phyloP scores from a whole-genome alignment of 2,329 filamentous ascomycete genomes.

The Colletotrichum sp. region DNA sequence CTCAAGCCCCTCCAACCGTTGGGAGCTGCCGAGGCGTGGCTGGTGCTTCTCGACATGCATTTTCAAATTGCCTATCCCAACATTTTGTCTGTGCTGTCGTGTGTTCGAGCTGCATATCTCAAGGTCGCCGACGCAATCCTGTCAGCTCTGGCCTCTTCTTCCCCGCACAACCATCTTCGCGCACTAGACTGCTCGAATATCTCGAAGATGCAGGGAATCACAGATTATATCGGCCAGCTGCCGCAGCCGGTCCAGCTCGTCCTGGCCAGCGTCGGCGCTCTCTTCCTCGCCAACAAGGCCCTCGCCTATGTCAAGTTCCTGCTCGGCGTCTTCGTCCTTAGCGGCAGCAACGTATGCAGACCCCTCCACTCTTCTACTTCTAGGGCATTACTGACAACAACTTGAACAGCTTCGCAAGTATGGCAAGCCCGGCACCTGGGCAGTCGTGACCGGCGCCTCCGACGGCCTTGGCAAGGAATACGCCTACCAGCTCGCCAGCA shows the following conservation, averaged over 20 bases:
- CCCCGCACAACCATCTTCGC: background rate
- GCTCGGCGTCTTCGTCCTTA: conserved; percentile 71
- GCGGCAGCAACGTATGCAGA: conserved; percentile 62
- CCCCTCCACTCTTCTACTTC: background rate
- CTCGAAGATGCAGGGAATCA: conserved; percentile 23
- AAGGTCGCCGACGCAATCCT: background rate
- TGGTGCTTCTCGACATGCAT: background rate
- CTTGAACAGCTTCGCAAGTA: conserved; percentile 78
- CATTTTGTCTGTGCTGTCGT: conserved; percentile 15
- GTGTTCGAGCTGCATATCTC: background rate
- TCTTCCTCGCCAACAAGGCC: conserved; percentile 62
- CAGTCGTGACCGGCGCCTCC: conserved; percentile 91
- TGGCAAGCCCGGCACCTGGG: conserved; percentile 92
- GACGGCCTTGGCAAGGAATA: conserved; percentile 98
- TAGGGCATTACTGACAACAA: conserved; percentile 17
- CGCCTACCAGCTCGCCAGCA: conserved; percentile 84
- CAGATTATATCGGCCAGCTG: conserved; percentile 39
- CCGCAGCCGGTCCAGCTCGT: conserved; percentile 52
- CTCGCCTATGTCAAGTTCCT: conserved; percentile 66
- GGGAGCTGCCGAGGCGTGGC: conserved; percentile 16
- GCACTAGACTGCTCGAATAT: background rate
- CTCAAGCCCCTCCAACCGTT: background rate
- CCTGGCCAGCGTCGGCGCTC: conserved; percentile 61
- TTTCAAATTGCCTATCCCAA: conserved; percentile 16
- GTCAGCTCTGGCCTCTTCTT: background rate